Evolutionary conservation across 2,329 filamentous ascomycete genomes (phyloP).

Genomic region (Helminthosporium solani): DNA sequence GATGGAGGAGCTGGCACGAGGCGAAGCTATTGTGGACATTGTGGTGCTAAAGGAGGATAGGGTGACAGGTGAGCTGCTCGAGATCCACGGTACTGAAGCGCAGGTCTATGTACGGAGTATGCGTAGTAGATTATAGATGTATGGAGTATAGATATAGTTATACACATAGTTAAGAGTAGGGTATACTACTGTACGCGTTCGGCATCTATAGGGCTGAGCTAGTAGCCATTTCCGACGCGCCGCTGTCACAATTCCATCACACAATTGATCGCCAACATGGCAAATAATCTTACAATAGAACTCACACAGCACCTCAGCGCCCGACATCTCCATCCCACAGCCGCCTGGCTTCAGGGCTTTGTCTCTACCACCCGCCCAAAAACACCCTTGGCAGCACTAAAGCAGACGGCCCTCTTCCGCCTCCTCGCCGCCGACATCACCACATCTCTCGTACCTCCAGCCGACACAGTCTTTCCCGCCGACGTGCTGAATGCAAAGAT

Average conservation of each 20-base stretch:
- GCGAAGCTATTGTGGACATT: slow-evolving; percentile 64
- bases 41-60: slow-evolving; percentile 4
- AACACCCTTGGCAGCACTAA: slow-evolving; percentile 67
- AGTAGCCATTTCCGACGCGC: slow-evolving; percentile 3
- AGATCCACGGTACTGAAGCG: too few relatives aligned
- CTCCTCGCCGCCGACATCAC: slow-evolving; percentile 78
- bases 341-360: slow-evolving; percentile 65
- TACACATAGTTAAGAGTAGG: too few relatives aligned
- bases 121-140: too few relatives aligned
- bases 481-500: slow-evolving; percentile 57
- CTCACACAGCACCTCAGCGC: slow-evolving; percentile 56
- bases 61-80: too few relatives aligned
- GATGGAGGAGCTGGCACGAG: slow-evolving; percentile 58
- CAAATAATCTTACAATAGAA: slow-evolving; percentile 34
- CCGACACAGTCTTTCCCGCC: slow-evolving; percentile 56
- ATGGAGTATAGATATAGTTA: too few relatives aligned
- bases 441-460: slow-evolving; percentile 50
- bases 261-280: slow-evolving; percentile 23
- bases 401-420: slow-evolving; percentile 78
- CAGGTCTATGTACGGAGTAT: too few relatives aligned
- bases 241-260: too few relatives aligned
- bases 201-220: slow-evolving; percentile 8
- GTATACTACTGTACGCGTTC: too few relatives aligned
- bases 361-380: slow-evolving; percentile 55
- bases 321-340: slow-evolving; percentile 58